Percentiles rank a stretch among this genome's conserved stretches.
Conservation (phyloP, 2,329 filamentous ascomycete species). For the Neurospora sp. region DNA sequence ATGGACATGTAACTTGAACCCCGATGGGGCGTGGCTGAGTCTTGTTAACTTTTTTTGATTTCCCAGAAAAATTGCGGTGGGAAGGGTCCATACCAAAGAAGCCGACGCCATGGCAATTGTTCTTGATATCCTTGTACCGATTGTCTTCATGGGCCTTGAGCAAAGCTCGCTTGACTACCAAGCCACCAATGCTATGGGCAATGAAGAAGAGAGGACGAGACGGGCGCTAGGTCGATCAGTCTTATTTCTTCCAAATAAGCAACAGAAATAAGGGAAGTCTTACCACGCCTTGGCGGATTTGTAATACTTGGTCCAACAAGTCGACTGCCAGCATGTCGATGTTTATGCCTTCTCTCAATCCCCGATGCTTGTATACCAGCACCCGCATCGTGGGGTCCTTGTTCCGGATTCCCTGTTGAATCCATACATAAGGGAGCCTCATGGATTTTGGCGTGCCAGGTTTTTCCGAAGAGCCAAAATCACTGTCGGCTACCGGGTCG, state of each 20-base stretch:
- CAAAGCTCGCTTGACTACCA: constrained; percentile 49
- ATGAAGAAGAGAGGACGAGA: constrained; percentile 49
- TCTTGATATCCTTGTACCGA: constrained; percentile 34
- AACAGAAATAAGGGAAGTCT: not conserved
- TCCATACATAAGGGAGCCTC: constrained; percentile 27
- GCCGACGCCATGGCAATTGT: constrained; percentile 49
- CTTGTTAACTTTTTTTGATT: constrained; percentile 7
- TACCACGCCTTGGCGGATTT: constrained; percentile 19
- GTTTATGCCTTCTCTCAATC: constrained; percentile 30
- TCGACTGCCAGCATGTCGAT: constrained; percentile 36
- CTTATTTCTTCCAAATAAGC: not conserved
- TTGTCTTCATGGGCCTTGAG: constrained; percentile 33
- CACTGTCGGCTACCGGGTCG: constrained; percentile 37
- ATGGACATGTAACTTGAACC: constrained; percentile 55
- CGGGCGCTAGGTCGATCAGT: constrained; percentile 17
- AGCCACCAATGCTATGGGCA: constrained; percentile 50
- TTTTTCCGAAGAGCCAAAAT: constrained; percentile 30
- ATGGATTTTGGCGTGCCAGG: constrained; percentile 4
- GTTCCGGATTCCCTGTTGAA: constrained; percentile 41
- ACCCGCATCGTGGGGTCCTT: constrained; percentile 39
- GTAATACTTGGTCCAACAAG: constrained; percentile 33
- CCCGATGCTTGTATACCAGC: constrained; percentile 41
- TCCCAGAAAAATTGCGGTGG: no score
- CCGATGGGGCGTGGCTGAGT: constrained; percentile 47
- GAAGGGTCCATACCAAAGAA: constrained; percentile 41